Evolutionary conservation across 2,329 filamentous ascomycete species (phyloP).

Genomic region (Huntiella savannae): DNA sequence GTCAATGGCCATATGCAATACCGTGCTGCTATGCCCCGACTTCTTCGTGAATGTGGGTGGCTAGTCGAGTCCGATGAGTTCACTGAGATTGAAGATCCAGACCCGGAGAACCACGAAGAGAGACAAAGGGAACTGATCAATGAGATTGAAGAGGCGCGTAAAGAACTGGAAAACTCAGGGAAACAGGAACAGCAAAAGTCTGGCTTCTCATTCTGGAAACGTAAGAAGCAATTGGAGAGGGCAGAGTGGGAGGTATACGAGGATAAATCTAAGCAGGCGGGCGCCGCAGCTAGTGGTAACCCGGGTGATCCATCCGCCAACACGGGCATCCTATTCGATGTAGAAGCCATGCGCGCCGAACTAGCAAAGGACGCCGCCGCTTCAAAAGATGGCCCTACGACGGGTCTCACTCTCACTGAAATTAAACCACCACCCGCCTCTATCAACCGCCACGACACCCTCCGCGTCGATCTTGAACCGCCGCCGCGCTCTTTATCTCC

Average conservation of each 20-base stretch:
- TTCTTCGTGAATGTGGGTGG: slow-evolving; percentile 81
- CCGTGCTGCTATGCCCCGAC: slow-evolving; percentile 71
- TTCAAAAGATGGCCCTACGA: slow-evolving; percentile 27
- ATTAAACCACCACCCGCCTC: slow-evolving; percentile 9
- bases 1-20: slow-evolving; percentile 96
- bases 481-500: slow-evolving; percentile 3
- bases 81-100: slow-evolving; percentile 87
- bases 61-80: slow-evolving; percentile 85
- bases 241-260: slow-evolving; percentile 93
- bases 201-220: slow-evolving; percentile 58
- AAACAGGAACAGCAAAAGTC: slow-evolving; percentile 34
- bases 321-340: slow-evolving; percentile 66
- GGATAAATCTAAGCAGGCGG: slow-evolving; percentile 32
- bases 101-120: slow-evolving; percentile 78
- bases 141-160: slow-evolving; percentile 88
- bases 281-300: slow-evolving; percentile 17
- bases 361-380: slow-evolving; percentile 68
- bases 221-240: slow-evolving; percentile 63
- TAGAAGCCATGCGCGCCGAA: slow-evolving; percentile 81
- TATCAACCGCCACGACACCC: slow-evolving; percentile 4
- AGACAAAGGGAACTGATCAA: slow-evolving; percentile 84
- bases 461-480: slow-evolving; percentile 3
- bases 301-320: slow-evolving; percentile 27
- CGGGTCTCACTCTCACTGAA: background rate
- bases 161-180: slow-evolving; percentile 63